These are phyloP conservation scores for Pholiota adiposa DNA, from an alignment of 1,284 basidiomycete genomes.

Conservation along the genomic window DNA sequence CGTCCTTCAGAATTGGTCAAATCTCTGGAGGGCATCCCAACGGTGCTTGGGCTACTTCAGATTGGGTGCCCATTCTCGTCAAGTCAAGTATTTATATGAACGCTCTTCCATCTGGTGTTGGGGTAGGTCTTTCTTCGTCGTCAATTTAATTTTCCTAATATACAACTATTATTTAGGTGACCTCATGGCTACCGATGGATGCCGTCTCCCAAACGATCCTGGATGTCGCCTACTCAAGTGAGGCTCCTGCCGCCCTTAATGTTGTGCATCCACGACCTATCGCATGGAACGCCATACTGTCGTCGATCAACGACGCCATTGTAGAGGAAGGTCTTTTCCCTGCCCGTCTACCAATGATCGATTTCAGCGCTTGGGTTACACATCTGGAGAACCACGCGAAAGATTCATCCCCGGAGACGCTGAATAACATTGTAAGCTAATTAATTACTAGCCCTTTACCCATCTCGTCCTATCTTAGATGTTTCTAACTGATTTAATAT, in stretches of 20 bases:
- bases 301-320: conserved; percentile 25
- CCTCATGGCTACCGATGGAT: conserved; percentile 27
- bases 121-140: conserved; percentile 23
- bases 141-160: conserved; percentile 32
- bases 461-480: conserved; percentile 33
- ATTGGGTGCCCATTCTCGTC: conserved; percentile 50
- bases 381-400: conserved; percentile 26
- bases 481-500: not conserved
- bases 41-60: conserved; percentile 46
- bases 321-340: conserved; percentile 14
- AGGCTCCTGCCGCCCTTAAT: conserved; percentile 28
- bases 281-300: conserved; percentile 33
- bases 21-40: conserved; percentile 39
- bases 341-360: conserved; percentile 26
- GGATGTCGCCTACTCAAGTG: conserved; percentile 20
- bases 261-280: conserved; percentile 27
- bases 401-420: conserved; percentile 18
- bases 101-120: conserved; percentile 31
- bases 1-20: conserved; percentile 47
- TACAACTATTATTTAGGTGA: conserved; percentile 16
- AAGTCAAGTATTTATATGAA: conserved; percentile 34
- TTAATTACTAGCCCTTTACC: too few relatives aligned
- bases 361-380: conserved; percentile 35
- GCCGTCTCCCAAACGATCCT: conserved; percentile 22
- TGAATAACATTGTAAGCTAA: conserved; percentile 28